Evolutionary conservation across 352 stramenopile genomes (phyloP).

Genomic region (Globisporangium cylindrosporum): DNA sequence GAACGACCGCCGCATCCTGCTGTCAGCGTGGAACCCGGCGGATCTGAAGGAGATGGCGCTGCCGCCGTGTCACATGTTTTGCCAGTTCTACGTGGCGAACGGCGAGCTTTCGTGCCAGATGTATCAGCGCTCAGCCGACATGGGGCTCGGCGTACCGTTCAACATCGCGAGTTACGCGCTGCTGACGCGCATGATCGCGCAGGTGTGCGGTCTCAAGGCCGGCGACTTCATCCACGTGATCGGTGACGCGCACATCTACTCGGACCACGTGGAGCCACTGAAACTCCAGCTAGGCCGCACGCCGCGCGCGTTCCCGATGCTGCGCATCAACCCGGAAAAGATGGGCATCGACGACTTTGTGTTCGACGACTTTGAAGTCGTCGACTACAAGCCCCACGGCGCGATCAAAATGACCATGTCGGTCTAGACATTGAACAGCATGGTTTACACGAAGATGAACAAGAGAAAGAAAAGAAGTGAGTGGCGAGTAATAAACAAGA

Average conservation of each 20-base stretch:
- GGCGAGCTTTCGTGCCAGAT: constrained; percentile 91
- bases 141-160: constrained; percentile 99
- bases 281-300: constrained; percentile 93
- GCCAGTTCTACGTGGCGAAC: constrained; percentile 90
- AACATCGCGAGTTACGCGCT: constrained; percentile 99
- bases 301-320: constrained; percentile 94
- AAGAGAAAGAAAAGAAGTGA: neutral
- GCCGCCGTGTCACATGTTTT: constrained; percentile 99
- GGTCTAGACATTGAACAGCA: constrained; percentile 41
- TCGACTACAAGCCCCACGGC: constrained; percentile 95
- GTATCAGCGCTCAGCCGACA: constrained; percentile 99
- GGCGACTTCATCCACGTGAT: constrained; percentile 99
- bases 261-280: constrained; percentile 98
- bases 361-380: constrained; percentile 96
- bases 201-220: constrained; percentile 91
- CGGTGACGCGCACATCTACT: constrained; percentile 98
- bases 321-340: constrained; percentile 87
- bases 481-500: neutral
- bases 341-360: constrained; percentile 95
- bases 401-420: constrained; percentile 99
- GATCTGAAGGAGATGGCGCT: constrained; percentile 97
- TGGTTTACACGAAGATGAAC: too few species aligned
- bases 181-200: constrained; percentile 95
- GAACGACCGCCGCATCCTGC: constrained; percentile 96
- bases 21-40: constrained; percentile 98